Percentiles rank a stretch among this genome's conserved stretches.
Evolutionary conservation across 108 stramenopile genomes (phyloP).

Genomic region (Nitzschia inconspicua): DNA sequence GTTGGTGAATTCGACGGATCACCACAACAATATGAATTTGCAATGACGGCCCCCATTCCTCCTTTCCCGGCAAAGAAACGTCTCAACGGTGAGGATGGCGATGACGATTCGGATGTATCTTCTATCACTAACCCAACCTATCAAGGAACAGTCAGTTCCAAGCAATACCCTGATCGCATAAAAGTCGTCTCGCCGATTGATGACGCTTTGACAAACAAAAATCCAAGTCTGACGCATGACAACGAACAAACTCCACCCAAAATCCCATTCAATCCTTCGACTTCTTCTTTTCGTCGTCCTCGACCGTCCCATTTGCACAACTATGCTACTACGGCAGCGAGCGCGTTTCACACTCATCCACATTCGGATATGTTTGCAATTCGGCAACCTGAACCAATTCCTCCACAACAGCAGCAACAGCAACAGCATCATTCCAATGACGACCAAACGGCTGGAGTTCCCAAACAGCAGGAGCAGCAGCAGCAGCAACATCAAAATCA

Average conservation of each 20-base stretch:
- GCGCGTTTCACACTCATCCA: not conserved
- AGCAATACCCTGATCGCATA: not conserved
- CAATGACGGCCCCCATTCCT: too few species aligned
- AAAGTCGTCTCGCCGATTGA: not conserved
- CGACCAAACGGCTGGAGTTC: too few species aligned
- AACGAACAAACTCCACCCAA: not conserved
- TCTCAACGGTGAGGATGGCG: conserved; percentile 15
- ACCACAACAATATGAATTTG: not conserved
- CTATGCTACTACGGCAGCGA: conserved; percentile 13
- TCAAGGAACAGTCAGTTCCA: not conserved
- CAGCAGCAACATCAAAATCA: too few species aligned
- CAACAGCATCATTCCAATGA: too few species aligned
- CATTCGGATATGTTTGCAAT: not conserved
- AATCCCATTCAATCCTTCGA: conserved; percentile 11
- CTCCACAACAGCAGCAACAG: too few species aligned
- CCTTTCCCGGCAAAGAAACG: not conserved
- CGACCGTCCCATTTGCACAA: conserved; percentile 31
- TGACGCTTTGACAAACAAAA: not conserved
- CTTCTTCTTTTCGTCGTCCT: conserved; percentile 28
- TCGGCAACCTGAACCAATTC: too few species aligned
- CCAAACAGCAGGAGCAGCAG: too few species aligned
- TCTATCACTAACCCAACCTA: conserved; percentile 76
- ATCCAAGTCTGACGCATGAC: not conserved
- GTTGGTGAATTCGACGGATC: not conserved
- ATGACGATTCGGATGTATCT: conserved; percentile 65